These are phyloP conservation scores for Panicum hallii DNA, from an alignment of 202 grass and related monocot species.

Conservation along the genomic window DNA sequence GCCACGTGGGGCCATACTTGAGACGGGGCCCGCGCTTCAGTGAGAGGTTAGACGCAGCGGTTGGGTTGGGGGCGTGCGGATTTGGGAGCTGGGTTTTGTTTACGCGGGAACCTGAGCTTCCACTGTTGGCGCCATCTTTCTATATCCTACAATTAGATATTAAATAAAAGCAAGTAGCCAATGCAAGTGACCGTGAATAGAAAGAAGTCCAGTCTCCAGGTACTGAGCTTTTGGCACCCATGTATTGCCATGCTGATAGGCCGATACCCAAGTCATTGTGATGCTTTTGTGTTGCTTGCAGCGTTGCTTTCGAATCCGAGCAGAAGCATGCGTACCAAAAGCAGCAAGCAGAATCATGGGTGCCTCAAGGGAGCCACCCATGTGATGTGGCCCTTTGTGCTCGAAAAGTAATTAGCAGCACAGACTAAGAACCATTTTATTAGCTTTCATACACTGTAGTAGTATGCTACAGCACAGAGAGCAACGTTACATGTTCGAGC, in stretches of 20 bases:
- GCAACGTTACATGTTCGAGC: not conserved
- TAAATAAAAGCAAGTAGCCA: not conserved
- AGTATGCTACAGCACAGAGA: not conserved
- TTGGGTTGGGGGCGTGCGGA: not conserved
- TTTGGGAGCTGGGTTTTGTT: not conserved
- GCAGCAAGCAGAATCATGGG: not conserved
- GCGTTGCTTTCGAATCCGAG: not conserved
- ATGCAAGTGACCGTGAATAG: not conserved
- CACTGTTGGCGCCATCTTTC: not conserved
- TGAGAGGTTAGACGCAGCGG: too few relatives aligned
- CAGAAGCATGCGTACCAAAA: not conserved
- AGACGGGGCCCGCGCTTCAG: too few relatives aligned
- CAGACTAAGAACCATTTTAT: not conserved
- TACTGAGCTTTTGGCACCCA: not conserved
- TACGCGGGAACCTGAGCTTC: slow-evolving; percentile 35
- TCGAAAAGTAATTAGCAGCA: too few relatives aligned
- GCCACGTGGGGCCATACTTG: too few relatives aligned
- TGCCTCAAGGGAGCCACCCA: not conserved
- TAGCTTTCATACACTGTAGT: not conserved
- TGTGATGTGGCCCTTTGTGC: too few relatives aligned
- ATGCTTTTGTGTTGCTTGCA: not conserved
- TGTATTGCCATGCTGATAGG: not conserved
- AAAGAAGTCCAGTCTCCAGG: not conserved
- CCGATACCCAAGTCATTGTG: not conserved
- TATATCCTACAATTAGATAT: too few relatives aligned